phyloP scores from a whole-genome alignment of 83 land plant species.

The Thuja plicata region DNA sequence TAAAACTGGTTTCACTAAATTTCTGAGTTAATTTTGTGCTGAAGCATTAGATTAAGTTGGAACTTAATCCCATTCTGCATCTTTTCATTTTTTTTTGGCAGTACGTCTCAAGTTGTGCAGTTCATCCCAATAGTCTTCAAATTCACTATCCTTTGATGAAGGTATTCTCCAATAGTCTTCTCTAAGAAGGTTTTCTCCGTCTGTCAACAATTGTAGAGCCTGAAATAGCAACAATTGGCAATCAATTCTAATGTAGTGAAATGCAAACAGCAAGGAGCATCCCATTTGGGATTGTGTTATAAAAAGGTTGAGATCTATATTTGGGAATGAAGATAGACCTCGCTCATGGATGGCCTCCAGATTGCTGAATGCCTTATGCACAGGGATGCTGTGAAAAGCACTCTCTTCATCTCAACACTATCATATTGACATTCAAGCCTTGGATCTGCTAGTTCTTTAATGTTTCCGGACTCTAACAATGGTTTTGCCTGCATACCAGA shows the following conservation, averaged over 20 bases:
- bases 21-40: background rate
- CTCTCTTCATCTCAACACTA: conserved; percentile 47
- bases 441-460: conserved; percentile 66
- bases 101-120: background rate
- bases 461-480: conserved; percentile 49
- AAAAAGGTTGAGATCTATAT: background rate
- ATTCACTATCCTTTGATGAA: conserved; percentile 21
- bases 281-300: background rate
- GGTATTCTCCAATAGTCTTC: conserved; percentile 37
- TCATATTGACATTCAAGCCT: conserved; percentile 58
- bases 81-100: background rate
- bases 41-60: background rate
- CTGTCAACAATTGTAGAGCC: conserved; percentile 59
- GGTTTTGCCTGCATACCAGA: conserved; percentile 68
- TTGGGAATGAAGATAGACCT: conserved; percentile 37
- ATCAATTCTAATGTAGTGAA: background rate
- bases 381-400: conserved; percentile 58
- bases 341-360: conserved; percentile 84
- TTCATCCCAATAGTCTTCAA: conserved; percentile 25
- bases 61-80: background rate
- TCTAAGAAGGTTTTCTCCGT: conserved; percentile 23
- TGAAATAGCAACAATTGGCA: conserved; percentile 14
- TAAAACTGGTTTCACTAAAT: background rate
- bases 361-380: conserved; percentile 70
- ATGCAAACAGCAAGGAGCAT: background rate